Evolutionary conservation across 305 asterid species (phyloP).

Genomic region (Lippia alba): DNA sequence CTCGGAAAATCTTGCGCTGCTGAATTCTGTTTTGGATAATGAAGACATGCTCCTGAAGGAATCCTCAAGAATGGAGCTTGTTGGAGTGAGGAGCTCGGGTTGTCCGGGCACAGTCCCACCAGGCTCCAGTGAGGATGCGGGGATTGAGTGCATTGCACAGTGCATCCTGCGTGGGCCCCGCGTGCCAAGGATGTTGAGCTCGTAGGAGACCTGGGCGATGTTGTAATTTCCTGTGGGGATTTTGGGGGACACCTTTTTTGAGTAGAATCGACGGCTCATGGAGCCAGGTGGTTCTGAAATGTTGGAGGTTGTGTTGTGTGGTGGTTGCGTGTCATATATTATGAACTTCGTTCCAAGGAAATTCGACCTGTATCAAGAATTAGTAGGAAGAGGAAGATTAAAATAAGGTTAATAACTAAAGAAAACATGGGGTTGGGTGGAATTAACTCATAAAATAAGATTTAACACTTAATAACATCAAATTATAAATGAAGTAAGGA

Average conservation of each 20-base stretch:
- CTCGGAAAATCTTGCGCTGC: slow-evolving; percentile 64
- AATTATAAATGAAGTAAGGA: no score
- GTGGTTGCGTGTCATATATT: slow-evolving; percentile 74
- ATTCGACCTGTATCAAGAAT: slow-evolving; percentile 55
- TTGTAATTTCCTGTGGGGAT: slow-evolving; percentile 58
- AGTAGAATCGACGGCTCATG: slow-evolving; percentile 61
- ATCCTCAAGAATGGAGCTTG: slow-evolving; percentile 51
- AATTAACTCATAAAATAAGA: no score
- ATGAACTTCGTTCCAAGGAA: slow-evolving; percentile 82
- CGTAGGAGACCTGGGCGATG: slow-evolving; percentile 69
- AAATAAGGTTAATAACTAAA: no score
- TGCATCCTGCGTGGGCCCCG: slow-evolving; percentile 82
- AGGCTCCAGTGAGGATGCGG: slow-evolving; percentile 61
- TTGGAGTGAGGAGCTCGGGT: slow-evolving; percentile 54
- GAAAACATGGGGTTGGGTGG: no score
- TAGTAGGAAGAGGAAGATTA: no score
- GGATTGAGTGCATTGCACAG: slow-evolving; percentile 70
- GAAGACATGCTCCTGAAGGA: slow-evolving; percentile 63
- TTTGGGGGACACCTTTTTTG: slow-evolving; percentile 67
- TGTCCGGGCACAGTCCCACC: slow-evolving; percentile 68
- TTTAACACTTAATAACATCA: no score
- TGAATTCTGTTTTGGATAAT: slow-evolving; percentile 60
- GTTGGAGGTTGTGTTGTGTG: slow-evolving; percentile 46
- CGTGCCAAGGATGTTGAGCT: slow-evolving; percentile 78
- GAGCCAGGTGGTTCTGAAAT: slow-evolving; percentile 44